Percentiles rank a stretch among this genome's conserved stretches.
Evolutionary conservation across 805 yeast species (phyloP).

Genomic region (Nakazawaea pomicola): DNA sequence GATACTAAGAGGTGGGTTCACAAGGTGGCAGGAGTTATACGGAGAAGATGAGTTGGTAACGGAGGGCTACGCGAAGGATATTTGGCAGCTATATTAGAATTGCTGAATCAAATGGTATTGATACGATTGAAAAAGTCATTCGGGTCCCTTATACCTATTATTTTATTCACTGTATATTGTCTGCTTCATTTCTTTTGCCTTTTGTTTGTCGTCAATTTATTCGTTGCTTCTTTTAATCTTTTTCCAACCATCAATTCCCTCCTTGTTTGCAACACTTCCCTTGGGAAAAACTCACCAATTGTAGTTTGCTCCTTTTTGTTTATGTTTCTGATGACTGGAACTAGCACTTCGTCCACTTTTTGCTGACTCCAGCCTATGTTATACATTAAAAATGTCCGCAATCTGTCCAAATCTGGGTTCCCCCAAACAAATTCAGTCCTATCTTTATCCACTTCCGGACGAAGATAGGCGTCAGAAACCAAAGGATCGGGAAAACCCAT

Average conservation of each 20-base stretch:
- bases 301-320: conserved; percentile 63
- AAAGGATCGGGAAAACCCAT: conserved; percentile 63
- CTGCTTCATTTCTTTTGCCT: conserved; percentile 9
- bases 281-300: conserved; percentile 64
- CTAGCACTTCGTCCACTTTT: conserved; percentile 72
- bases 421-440: conserved; percentile 85
- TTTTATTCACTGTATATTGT: too few species aligned
- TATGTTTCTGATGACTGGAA: conserved; percentile 80
- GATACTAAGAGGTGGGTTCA: conserved; percentile 82
- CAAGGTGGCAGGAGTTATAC: conserved; percentile 71
- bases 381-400: conserved; percentile 62
- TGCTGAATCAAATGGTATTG: not conserved
- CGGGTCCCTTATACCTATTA: too few species aligned
- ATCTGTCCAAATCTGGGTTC: conserved; percentile 72
- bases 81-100: conserved; percentile 23
- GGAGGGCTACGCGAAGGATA: conserved; percentile 45
- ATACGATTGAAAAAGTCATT: not conserved
- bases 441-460: conserved; percentile 85
- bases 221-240: conserved; percentile 55
- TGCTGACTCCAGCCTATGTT: conserved; percentile 78
- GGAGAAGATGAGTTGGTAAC: conserved; percentile 66
- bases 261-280: conserved; percentile 42
- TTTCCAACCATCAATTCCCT: conserved; percentile 51
- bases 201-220: conserved; percentile 31
- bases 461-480: conserved; percentile 67